Evolutionary conservation across 345 rosid species (phyloP).

Genomic region (Raphanus sativus): DNA sequence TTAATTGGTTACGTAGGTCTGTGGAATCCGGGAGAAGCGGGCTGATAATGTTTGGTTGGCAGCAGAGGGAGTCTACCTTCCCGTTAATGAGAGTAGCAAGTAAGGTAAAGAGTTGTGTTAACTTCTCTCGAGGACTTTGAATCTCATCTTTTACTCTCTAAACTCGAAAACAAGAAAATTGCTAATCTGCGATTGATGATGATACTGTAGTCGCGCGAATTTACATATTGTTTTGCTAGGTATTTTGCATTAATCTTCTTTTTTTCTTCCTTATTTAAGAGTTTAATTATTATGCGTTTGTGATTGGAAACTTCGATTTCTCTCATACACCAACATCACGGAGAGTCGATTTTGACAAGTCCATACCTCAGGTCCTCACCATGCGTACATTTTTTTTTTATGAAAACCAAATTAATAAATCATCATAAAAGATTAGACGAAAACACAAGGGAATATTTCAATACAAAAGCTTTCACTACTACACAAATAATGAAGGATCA

Average conservation of each 20-base stretch:
- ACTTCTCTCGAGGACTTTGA: constrained; percentile 11
- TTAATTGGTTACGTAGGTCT: constrained; percentile 50
- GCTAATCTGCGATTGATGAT: constrained; percentile 19
- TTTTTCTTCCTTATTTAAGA: neutral
- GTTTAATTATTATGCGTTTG: neutral
- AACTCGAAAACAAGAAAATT: constrained; percentile 25
- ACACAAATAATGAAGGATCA: neutral
- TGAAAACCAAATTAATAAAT: neutral
- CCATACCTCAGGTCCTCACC: neutral
- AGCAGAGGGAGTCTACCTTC: constrained; percentile 95
- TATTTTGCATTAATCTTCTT: neutral
- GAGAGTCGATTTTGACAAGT: neutral
- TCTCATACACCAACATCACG: neutral
- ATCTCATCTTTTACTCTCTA: constrained; percentile 16
- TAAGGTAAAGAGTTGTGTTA: constrained; percentile 18
- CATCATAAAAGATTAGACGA: neutral
- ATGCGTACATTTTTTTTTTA: neutral
- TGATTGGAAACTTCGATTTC: neutral
- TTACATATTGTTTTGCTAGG: constrained; percentile 27
- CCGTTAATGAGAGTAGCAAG: constrained; percentile 56
- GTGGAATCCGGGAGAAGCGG: constrained; percentile 80
- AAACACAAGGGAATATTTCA: neutral
- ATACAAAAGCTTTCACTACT: neutral
- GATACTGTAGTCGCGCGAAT: constrained; percentile 13
- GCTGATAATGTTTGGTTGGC: constrained; percentile 93